Base-by-base conservation (phyloP, 352 stramenopile genomes). In the Phytophthora parvispora region DNA sequence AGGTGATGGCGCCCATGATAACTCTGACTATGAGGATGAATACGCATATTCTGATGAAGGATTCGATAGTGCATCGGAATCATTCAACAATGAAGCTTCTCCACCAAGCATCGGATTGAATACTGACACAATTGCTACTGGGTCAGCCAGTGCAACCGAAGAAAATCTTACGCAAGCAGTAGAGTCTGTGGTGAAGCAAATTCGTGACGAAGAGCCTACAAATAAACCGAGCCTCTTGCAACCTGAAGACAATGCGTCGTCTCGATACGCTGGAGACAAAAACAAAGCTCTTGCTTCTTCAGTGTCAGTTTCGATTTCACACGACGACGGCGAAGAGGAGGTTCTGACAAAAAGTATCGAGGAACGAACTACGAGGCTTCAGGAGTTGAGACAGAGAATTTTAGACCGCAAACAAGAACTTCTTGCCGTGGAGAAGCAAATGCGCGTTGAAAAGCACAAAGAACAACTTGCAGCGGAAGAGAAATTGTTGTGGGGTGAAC, bases 281-380 rank as follows among this genome's bases (percentile, higher is more conserved):
- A 51, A 28, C 28, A 71, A 64, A 15, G 13, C 4, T 15, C 28
- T 69, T 12, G n/a, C 6, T 2, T 15, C 47, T 56, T 73, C 64
- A 15, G 31, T 71, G 25, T 72, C 63, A 38, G 28, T 45, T 4
- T 83, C 68, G 1, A 18, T 72, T 6, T 80, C 73, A 6, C 22
- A 54, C 2, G 84, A 54, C 2, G 84, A 64, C 24, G 31, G 72
- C 32, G 69, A 79, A 54, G 80, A 83, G 4, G 83, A 87, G 24
- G 47, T 69, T 7, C 51, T 91, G 8, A 78, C 74, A 3, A 90
- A 86, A 20, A 94, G 84, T 60, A 89, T 94, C 54, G 82, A 94
- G 52, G 84, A 87, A 57, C 78, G 90, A 53, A 75, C 51, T 2
- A 70, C 78, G 43, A 71, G 84, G 2, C 67, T 92, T 25, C 72